phyloP scores from a whole-genome alignment of 1,284 basidiomycete genomes.

The Trametes polyzona region DNA sequence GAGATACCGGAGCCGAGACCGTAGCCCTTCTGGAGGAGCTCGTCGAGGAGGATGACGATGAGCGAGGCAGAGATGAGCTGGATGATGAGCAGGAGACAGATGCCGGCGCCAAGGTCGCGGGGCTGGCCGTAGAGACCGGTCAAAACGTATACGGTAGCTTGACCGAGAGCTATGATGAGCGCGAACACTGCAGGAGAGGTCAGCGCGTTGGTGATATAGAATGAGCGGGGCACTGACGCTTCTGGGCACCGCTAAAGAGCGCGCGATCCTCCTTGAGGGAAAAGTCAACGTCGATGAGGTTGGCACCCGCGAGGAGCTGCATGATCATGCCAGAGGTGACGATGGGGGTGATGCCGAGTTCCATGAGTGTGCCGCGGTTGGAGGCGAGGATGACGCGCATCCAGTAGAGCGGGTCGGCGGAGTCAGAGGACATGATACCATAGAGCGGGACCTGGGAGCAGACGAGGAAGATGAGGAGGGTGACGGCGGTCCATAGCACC shows the following conservation, averaged over 20 bases:
- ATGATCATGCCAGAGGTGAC: conserved; percentile 99
- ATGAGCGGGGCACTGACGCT: conserved; percentile 84
- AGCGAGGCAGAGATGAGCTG: conserved; percentile 94
- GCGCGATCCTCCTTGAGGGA: conserved; percentile 96
- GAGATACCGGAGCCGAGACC: conserved; percentile 98
- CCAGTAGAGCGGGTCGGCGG: conserved; percentile 98
- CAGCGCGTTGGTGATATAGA: too few relatives aligned
- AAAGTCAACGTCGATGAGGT: conserved; percentile 98
- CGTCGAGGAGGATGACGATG: conserved; percentile 97
- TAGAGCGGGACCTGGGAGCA: conserved; percentile 97
- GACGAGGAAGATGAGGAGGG: conserved; percentile 96
- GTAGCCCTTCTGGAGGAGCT: conserved; percentile 98
- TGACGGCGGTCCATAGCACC: conserved; percentile 95
- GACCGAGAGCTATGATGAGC: conserved; percentile 94
- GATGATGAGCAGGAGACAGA: conserved; percentile 94
- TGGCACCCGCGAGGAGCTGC: conserved; percentile 97
- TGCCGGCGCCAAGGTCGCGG: conserved; percentile 92
- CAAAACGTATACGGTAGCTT: conserved; percentile 96
- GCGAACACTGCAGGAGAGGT: conserved; percentile 78
- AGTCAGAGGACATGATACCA: conserved; percentile 98
- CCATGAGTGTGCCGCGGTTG: conserved; percentile 98
- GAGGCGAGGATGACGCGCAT: conserved; percentile 99
- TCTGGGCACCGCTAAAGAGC: conserved; percentile 95
- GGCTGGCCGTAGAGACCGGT: conserved; percentile 97
- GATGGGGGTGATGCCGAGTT: conserved; percentile 97